Evolutionary conservation across 768 basidiomycete genomes (phyloP), one percentile per base, ranked within the genome.

Genomic region (Mycena sanguinolenta): DNA sequence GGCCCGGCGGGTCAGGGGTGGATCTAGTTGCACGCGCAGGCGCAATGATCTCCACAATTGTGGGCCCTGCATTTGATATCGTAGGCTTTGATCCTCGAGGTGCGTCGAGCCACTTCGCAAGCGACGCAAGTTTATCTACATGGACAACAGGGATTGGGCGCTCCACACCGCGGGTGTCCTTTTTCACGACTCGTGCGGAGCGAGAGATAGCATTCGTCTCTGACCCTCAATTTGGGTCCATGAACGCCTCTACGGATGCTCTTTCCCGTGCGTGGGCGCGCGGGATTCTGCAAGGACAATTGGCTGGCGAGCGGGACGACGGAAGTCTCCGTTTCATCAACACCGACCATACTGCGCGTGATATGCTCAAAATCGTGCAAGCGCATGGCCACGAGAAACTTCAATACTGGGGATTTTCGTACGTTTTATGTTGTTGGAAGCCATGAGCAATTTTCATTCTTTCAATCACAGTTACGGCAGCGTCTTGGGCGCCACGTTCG

Each of bases 11-110:
- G 17, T 70, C 70, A 2, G 76, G 76, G 8, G 73, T 77, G 21
- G 66, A 65, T 42, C 27, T 71, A 4, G 39, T 69, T 14, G 30
- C 7, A 3, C 7, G 34, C 1, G 13, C 6, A 9, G 73, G 69
- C 8, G n/a, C 17, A 3, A 21, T 28, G n/a, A 21, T 72, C 3
- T 50, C 67, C 19, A 54, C 19, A 0, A 63, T 76, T 27, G 57
- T 74, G 4, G 74, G 73, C 17, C 71, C 60, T 21, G 67, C 69
- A 30, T 77, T 39, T 14, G 39, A 39, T 17, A 14, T 39, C 39
- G 16, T 39, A 12, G 70, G 76, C 16, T 75, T 77, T 28, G 76
- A 77, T 71, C 76, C 76, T 23, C 71, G 76, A 50, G 76, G 76
- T 74, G 52, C 27, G 71, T 69, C 23, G 34, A 49, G 53, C 19